Conservation (phyloP, 1,284 basidiomycete species). For the Ustilago shanxiensis region DNA sequence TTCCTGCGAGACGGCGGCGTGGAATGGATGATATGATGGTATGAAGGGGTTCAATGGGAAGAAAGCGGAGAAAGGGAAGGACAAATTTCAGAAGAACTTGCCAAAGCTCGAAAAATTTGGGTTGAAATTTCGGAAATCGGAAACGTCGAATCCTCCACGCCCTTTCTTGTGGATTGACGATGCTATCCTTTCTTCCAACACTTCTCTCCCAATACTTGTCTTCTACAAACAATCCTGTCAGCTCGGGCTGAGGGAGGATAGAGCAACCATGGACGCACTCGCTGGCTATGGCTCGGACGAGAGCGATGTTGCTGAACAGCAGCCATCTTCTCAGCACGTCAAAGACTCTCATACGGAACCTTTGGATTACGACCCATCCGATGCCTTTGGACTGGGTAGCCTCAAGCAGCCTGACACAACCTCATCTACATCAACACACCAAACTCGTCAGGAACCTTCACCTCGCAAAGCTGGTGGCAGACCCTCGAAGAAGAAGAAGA, state of each 20-base stretch:
- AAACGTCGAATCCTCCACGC: not conserved
- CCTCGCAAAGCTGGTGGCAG: not conserved
- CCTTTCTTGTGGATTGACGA: not conserved
- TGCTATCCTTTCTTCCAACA: not conserved
- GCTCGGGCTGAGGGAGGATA: not conserved
- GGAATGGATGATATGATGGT: not conserved
- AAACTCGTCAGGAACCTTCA: not conserved
- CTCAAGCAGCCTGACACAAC: constrained; percentile 12
- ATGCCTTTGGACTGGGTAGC: constrained; percentile 47
- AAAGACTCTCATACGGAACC: constrained; percentile 8
- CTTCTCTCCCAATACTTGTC: too few species aligned
- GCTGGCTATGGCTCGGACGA: constrained; percentile 56
- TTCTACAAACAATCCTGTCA: not conserved
- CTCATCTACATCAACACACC: not conserved
- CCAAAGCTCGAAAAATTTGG: constrained; percentile 29
- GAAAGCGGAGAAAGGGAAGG: constrained; percentile 2
- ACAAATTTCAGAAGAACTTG: too few species aligned
- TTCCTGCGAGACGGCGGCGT: not conserved
- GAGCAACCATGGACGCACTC: constrained; percentile 49
- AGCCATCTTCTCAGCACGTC: constrained; percentile 2
- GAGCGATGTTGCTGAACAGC: constrained; percentile 30
- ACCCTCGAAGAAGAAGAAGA: constrained; percentile 16
- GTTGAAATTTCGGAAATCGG: constrained; percentile 25
- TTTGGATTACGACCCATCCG: constrained; percentile 45
- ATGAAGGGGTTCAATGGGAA: too few species aligned